Conservation (phyloP, 2,329 filamentous ascomycete species). For the Claviceps monticola region DNA sequence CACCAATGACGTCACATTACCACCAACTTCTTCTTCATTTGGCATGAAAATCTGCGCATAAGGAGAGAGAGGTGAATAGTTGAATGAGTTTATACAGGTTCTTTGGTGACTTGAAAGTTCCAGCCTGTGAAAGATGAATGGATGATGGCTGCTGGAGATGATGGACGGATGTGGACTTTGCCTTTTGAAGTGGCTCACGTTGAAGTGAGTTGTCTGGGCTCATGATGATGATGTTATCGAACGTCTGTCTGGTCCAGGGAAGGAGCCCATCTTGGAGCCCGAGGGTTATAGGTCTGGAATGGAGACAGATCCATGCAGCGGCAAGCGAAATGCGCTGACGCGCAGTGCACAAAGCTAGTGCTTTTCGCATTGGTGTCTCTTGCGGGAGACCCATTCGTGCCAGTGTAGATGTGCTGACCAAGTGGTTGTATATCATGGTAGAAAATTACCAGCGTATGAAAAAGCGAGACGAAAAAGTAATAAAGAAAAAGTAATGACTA, state of each 20-base stretch:
- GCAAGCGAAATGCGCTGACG: neutral
- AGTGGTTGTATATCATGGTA: slow-evolving; percentile 13
- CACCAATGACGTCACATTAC: slow-evolving; percentile 19
- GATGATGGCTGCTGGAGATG: slow-evolving; percentile 9
- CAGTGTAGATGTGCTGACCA: slow-evolving; percentile 12
- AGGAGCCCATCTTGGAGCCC: slow-evolving; percentile 3
- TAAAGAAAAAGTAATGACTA: neutral
- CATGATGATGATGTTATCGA: slow-evolving; percentile 2
- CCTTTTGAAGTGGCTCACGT: slow-evolving; percentile 8
- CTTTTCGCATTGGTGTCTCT: slow-evolving; percentile 11
- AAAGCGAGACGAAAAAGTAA: slow-evolving; percentile 5
- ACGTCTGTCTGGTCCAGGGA: neutral
- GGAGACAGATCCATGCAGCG: slow-evolving; percentile 2
- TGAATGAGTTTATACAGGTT: slow-evolving; percentile 24
- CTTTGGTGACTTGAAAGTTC: slow-evolving; percentile 54
- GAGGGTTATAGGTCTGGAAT: slow-evolving; percentile 5
- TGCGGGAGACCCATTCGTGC: slow-evolving; percentile 4
- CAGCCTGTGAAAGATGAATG: slow-evolving; percentile 31
- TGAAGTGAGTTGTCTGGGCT: slow-evolving; percentile 7
- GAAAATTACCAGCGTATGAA: slow-evolving; percentile 8
- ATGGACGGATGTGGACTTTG: slow-evolving; percentile 6
- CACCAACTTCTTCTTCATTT: slow-evolving; percentile 15
- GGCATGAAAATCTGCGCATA: slow-evolving; percentile 21
- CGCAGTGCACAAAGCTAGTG: slow-evolving; percentile 11
- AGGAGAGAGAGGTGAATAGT: slow-evolving; percentile 12